phyloP scores from a whole-genome alignment of 2,329 filamentous ascomycete genomes.

The Trichoderma koningiopsis region DNA sequence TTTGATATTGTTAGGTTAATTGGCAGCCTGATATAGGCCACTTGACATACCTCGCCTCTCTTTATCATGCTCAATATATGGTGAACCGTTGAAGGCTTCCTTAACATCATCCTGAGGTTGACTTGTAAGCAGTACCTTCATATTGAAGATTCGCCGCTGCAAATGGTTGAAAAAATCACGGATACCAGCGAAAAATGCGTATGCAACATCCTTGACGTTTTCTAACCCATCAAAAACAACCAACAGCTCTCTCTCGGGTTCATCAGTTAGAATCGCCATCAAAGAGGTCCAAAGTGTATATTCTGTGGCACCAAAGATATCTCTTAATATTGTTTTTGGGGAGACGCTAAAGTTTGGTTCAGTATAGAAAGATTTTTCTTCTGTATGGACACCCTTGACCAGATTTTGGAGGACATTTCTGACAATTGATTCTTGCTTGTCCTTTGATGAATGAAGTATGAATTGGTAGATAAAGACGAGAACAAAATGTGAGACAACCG shows the following conservation, averaged over 20 bases:
- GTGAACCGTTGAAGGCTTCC: neutral
- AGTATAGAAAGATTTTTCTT: no score
- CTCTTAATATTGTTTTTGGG: no score
- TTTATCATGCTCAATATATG: neutral
- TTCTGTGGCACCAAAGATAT: no score
- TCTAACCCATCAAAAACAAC: neutral
- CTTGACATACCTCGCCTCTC: constrained; percentile 6
- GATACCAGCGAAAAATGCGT: no score
- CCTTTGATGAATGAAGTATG: neutral
- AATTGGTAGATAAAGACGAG: neutral
- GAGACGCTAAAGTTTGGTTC: no score
- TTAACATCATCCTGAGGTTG: no score
- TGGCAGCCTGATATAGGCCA: no score
- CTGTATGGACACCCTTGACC: no score
- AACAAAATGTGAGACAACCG: neutral
- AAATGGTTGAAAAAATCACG: no score
- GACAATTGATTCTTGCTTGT: neutral
- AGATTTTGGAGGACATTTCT: neutral
- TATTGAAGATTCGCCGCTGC: neutral
- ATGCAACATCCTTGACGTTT: no score
- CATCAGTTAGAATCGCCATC: neutral
- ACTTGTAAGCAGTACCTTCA: neutral
- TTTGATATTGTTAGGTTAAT: neutral
- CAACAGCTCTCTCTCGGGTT: neutral
- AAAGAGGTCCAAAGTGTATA: no score